phyloP scores from a whole-genome alignment of 1,139 yeast species.

The Debaryomyces psychrophilus region DNA sequence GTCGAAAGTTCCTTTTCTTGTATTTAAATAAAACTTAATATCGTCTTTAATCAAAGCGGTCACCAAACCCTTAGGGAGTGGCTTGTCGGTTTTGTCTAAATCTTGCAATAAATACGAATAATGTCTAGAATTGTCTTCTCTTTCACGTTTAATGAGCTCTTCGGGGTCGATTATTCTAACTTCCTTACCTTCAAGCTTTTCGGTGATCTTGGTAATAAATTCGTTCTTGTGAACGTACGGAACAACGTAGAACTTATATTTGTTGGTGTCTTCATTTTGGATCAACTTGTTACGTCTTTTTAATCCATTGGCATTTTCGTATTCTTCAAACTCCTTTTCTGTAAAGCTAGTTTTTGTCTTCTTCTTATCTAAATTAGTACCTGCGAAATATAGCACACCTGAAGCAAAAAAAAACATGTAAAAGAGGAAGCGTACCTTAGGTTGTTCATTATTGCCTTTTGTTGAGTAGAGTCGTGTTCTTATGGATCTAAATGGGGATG shows the following conservation, averaged over 20 bases:
- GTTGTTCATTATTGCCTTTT: constrained; percentile 26
- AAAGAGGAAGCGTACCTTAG: constrained; percentile 52
- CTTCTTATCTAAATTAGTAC: constrained; percentile 55
- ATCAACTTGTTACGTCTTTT: constrained; percentile 56
- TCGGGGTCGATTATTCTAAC: constrained; percentile 54
- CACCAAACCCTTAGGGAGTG: constrained; percentile 58
- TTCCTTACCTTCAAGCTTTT: constrained; percentile 28
- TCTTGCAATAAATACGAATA: constrained; percentile 48
- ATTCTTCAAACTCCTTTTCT: constrained; percentile 61
- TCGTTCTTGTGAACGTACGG: constrained; percentile 40
- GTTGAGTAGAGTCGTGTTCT: constrained; percentile 5
- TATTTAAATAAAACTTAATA: constrained; percentile 40
- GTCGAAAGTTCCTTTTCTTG: constrained; percentile 46
- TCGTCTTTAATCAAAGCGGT: constrained; percentile 59
- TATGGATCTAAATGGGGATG: background rate
- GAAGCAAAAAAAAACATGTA: constrained; percentile 55
- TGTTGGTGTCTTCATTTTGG: constrained; percentile 27
- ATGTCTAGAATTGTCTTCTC: constrained; percentile 41
- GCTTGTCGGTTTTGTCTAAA: constrained; percentile 35
- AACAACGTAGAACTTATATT: constrained; percentile 45
- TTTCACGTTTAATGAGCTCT: constrained; percentile 47
- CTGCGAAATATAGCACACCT: constrained; percentile 55
- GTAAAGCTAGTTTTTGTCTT: constrained; percentile 52
- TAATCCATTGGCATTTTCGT: constrained; percentile 54
- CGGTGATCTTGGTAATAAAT: constrained; percentile 23